Percentiles rank a stretch among this genome's conserved stretches.
These are phyloP conservation scores for Candida sojae DNA, from an alignment of 1,139 yeast species.

Conservation along the genomic window DNA sequence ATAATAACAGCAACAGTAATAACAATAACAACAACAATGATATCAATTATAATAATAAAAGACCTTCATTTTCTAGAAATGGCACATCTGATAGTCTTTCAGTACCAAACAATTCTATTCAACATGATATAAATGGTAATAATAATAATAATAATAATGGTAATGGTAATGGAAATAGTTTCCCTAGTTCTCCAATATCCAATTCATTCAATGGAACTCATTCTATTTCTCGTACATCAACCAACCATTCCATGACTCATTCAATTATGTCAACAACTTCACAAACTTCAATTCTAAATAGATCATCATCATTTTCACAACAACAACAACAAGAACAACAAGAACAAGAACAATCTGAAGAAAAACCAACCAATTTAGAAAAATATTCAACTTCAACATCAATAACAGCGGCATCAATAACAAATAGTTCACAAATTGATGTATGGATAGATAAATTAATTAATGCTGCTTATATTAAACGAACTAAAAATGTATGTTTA, in stretches of 20 bases:
- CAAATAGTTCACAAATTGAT: slow-evolving; percentile 68
- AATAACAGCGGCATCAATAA: slow-evolving; percentile 13
- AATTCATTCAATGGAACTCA: slow-evolving; percentile 18
- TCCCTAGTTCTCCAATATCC: slow-evolving; percentile 19
- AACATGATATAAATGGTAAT: slow-evolving; percentile 58
- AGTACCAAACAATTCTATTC: slow-evolving; percentile 11
- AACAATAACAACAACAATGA: slow-evolving; percentile 15
- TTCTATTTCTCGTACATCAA: slow-evolving; percentile 31
- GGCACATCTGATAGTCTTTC: slow-evolving; percentile 11
- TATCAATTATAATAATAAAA: slow-evolving; percentile 7
- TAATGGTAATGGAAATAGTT: slow-evolving; percentile 20
- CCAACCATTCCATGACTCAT: slow-evolving; percentile 32
- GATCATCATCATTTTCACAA: slow-evolving; percentile 7
- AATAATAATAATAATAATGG: slow-evolving; percentile 69
- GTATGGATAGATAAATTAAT: slow-evolving; percentile 84
- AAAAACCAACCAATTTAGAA: slow-evolving; percentile 3
- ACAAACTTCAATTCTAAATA: slow-evolving; percentile 5
- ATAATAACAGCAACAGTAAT: slow-evolving; percentile 12
- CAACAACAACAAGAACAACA: slow-evolving; percentile 6
- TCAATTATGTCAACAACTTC: slow-evolving; percentile 28
- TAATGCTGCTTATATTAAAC: slow-evolving; percentile 92
- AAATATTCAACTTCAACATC: slow-evolving; percentile 15
- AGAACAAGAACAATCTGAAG: slow-evolving; percentile 8
- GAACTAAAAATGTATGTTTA: slow-evolving; percentile 84
- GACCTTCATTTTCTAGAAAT: slow-evolving; percentile 14